These are phyloP conservation scores for Melanogaster broomeanus DNA, from an alignment of 768 basidiomycete species.

Conservation along the genomic window DNA sequence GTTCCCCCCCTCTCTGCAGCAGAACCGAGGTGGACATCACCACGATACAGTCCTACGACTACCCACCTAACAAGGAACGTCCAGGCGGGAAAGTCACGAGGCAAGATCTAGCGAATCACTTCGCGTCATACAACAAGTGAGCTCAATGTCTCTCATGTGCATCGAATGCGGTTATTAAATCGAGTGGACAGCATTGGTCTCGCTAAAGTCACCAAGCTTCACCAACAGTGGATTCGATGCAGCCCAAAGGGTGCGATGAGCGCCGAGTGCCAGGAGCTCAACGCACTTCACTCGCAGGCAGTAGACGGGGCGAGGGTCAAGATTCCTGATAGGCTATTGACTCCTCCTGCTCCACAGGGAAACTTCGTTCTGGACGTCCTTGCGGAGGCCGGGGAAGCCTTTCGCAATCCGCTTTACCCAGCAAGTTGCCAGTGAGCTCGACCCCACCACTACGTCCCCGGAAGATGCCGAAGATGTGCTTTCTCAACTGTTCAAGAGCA, in stretches of 20 bases:
- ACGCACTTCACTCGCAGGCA: conserved; percentile 68
- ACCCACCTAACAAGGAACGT: conserved; percentile 62
- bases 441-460: conserved; percentile 27
- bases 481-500: conserved; percentile 46
- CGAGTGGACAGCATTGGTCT: conserved; percentile 49
- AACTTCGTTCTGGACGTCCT: conserved; percentile 57
- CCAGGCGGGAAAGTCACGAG: conserved; percentile 49
- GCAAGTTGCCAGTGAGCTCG: conserved; percentile 21
- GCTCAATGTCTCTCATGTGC: conserved; percentile 11
- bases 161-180: background rate
- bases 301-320: conserved; percentile 63
- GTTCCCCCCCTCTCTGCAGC: background rate
- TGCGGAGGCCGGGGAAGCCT: conserved; percentile 45
- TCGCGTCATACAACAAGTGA: conserved; percentile 65
- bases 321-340: conserved; percentile 57
- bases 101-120: conserved; percentile 62
- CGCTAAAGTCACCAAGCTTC: conserved; percentile 56
- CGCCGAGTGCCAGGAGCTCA: conserved; percentile 68
- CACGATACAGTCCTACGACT: conserved; percentile 56
- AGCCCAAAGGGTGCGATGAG: conserved; percentile 59
- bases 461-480: conserved; percentile 45
- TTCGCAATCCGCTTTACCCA: conserved; percentile 46
- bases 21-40: background rate
- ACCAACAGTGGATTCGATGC: conserved; percentile 58
- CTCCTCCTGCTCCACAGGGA: conserved; percentile 42